Percentiles rank a stretch among this genome's conserved stretches.
Conservation (phyloP, 805 yeast genomes). For the Sugiyamaella valdiviana region DNA sequence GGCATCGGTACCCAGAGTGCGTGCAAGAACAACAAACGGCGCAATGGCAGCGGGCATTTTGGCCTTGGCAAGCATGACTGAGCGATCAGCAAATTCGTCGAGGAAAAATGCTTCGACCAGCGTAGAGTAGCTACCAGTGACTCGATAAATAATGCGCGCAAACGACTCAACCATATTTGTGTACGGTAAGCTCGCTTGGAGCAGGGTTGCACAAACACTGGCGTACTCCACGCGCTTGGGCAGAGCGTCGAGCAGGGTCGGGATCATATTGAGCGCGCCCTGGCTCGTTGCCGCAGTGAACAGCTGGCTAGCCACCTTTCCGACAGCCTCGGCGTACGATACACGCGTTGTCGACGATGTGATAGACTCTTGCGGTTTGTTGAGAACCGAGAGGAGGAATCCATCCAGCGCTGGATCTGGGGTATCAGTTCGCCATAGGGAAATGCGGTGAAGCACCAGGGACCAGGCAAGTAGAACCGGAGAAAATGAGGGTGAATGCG, state of each 20-base stretch:
- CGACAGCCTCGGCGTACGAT: not conserved
- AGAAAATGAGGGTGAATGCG: conserved; percentile 5
- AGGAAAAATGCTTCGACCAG: conserved; percentile 43
- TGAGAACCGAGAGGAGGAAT: not conserved
- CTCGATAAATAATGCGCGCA: conserved; percentile 38
- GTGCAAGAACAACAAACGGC: conserved; percentile 55
- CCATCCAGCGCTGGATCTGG: conserved; percentile 1
- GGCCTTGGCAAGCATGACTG: conserved; percentile 53
- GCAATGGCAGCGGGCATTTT: conserved; percentile 63
- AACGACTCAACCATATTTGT: conserved; percentile 41
- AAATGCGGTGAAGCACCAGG: conserved; percentile 22
- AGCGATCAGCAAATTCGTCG: conserved; percentile 38
- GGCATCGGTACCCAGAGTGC: conserved; percentile 59
- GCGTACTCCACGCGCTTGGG: conserved; percentile 12
- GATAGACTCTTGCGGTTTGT: not conserved
- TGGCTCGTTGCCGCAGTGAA: conserved; percentile 2
- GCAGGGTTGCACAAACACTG: conserved; percentile 19
- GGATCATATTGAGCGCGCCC: conserved; percentile 9
- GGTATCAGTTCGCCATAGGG: conserved; percentile 20
- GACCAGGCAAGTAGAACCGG: conserved; percentile 28
- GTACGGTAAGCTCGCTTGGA: conserved; percentile 42
- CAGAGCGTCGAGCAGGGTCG: conserved; percentile 1
- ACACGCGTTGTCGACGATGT: not conserved
- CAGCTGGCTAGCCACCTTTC: not conserved
- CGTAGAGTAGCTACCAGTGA: conserved; percentile 42